Evolutionary conservation across 495 filamentous ascomycete species (phyloP), one percentile per base, ranked within the genome.

Genomic region (Cryomyces minteri): DNA sequence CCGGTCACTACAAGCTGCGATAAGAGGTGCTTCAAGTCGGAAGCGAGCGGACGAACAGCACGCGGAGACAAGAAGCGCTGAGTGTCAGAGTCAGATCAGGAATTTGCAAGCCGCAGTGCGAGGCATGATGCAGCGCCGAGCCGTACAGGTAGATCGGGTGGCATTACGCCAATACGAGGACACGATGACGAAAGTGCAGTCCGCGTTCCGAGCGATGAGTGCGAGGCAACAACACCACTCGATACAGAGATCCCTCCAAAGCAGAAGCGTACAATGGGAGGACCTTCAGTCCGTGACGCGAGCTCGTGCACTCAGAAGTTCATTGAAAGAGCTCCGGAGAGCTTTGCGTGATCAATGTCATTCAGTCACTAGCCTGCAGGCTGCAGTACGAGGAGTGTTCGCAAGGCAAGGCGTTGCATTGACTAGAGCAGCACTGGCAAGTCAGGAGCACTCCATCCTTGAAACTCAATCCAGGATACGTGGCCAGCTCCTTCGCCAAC

Each of bases 101-200:
- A 62, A 67, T 45, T 68, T 94, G n/a, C 87, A 94, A 63, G 80
- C 84, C 30, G 71, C 68, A 12, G 73, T 55, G 4, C 50, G 58
- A 18, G 58, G 58, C 10, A 29, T 55, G 37, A 45, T 60, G 25
- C 47, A 56, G 40, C 48, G 57, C 9, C 43, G 41, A 39, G 42
- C 52, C n/a, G 25, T 43, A 9, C 31, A 43, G 42, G 18, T 41
- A 5, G 43, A 54, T 31, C 47, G 50, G 32, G 50, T 46, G 6
- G 32, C 41, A 11, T 50, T 55, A 34, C 29, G 51, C 32, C 42
- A 46, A 28, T 44, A 53, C 10, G 32, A 53, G 28, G 4, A 32
- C 31, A 31, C 34, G 5, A 31, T 55, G 31, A 39, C 32, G 2
- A 41, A 50, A 7, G 38, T 53, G 28, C 53, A 55, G 32, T 38